These are phyloP conservation scores for Biscogniauxia sp. DNA, from an alignment of 2,329 filamentous ascomycete species.

Conservation along the genomic window DNA sequence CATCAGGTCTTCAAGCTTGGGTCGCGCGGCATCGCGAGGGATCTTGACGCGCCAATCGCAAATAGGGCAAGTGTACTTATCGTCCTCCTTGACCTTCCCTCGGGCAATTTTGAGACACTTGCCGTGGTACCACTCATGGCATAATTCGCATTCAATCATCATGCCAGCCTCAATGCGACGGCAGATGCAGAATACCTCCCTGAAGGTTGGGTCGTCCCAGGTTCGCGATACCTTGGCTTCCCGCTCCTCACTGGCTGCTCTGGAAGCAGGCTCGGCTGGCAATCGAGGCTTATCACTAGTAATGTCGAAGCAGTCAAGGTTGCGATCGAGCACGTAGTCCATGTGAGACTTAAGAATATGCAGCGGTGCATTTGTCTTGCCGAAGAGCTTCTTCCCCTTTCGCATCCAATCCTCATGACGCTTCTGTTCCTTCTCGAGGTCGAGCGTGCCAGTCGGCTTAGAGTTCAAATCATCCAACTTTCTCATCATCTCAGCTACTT, in stretches of 20 bases:
- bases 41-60: conserved; percentile 98
- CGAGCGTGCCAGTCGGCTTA: conserved; percentile 85
- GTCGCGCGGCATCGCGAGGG: conserved; percentile 89
- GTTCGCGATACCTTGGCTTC: conserved; percentile 47
- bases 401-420: conserved; percentile 99
- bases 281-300: conserved; percentile 79
- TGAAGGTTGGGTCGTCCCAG: conserved; percentile 61
- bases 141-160: conserved; percentile 99
- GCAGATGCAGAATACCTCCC: conserved; percentile 96
- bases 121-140: conserved; percentile 98
- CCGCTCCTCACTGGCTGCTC: conserved; percentile 63
- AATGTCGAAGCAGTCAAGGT: conserved; percentile 87
- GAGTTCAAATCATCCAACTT: conserved; percentile 86
- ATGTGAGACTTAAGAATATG: conserved; percentile 95
- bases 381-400: conserved; percentile 94
- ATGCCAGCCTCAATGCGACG: conserved; percentile 89
- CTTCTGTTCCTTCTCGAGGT: conserved; percentile 91
- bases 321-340: conserved; percentile 87
- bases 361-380: conserved; percentile 93
- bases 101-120: conserved; percentile 97
- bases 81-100: conserved; percentile 96
- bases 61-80: conserved; percentile 97
- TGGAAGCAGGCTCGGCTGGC: conserved; percentile 87
- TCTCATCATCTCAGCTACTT: conserved; percentile 88
- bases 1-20: conserved; percentile 87